Evolutionary conservation across 78 protist genomes (phyloP).

Genomic region (Bodo saltans): DNA sequence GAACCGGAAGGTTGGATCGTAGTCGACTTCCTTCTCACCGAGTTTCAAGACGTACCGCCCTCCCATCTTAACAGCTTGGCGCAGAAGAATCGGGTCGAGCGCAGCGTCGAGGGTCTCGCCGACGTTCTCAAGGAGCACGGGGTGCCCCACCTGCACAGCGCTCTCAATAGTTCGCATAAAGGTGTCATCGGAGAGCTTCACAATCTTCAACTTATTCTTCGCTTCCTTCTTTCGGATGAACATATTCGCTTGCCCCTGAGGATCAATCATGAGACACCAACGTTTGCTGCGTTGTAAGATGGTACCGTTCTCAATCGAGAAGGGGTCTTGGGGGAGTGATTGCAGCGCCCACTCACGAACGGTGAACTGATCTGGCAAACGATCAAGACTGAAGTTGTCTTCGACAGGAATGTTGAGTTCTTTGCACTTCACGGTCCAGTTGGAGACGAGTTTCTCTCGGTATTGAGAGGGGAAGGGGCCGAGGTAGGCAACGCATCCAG

Average conservation of each 20-base stretch:
- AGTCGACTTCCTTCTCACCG: slow-evolving; percentile 68
- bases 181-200: slow-evolving; percentile 50
- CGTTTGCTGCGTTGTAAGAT: slow-evolving; percentile 40
- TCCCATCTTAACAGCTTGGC: slow-evolving; percentile 45
- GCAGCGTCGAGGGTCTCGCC: slow-evolving; percentile 71
- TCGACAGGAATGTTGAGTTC: slow-evolving; percentile 24
- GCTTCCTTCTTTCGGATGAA: slow-evolving; percentile 63
- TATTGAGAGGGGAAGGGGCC: slow-evolving; percentile 65
- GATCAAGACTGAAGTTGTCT: slow-evolving; percentile 27
- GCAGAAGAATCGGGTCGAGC: slow-evolving; percentile 58
- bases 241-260: slow-evolving; percentile 73
- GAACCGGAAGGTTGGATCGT: slow-evolving; percentile 47
- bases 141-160: slow-evolving; percentile 53
- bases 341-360: slow-evolving; percentile 72
- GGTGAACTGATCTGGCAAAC: slow-evolving; percentile 7
- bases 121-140: slow-evolving; percentile 68
- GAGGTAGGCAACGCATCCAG: slow-evolving; percentile 67
- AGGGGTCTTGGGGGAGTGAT: slow-evolving; percentile 71
- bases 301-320: slow-evolving; percentile 63
- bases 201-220: slow-evolving; percentile 4
- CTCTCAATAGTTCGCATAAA: slow-evolving; percentile 52
- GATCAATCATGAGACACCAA: slow-evolving; percentile 83
- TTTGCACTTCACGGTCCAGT: slow-evolving; percentile 45
- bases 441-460: slow-evolving; percentile 31
- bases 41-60: slow-evolving; percentile 60